Evolutionary conservation across 2,329 filamentous ascomycete genomes (phyloP), one percentile per base, ranked within the genome.

Genomic region (Zarea fungicola): DNA sequence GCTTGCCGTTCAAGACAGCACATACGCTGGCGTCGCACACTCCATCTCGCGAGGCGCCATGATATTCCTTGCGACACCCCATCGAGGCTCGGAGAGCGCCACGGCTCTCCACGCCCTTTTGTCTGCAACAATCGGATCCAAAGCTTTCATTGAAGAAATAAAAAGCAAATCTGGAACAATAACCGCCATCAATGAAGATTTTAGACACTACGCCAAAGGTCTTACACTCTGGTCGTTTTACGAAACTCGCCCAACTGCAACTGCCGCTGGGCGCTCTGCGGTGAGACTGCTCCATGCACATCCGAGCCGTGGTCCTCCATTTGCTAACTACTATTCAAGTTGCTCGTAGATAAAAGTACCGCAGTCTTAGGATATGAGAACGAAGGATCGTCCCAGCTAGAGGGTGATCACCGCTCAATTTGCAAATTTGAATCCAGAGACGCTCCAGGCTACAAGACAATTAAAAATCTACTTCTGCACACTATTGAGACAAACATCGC

Each of bases 181-280:
- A n/a, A 26, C 42, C 7, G 19, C 29, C 13, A 44, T 44, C 42
- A 44, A 44, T 10, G 42, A 44, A 26, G 28, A 44, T 10, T 44
- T 44, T n/a, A n/a, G 42, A 18, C 31, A 44, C 9, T 23, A 18
- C 13, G 29, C 42, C 9, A 36, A 35, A 14, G 16, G 26, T 11
- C 42, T 44, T 6, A 36, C 29, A 5, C 29, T 44, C 22, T 44
- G 42, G 42, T 44, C 42, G 9, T 25, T 44, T n/a, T 44, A 44
- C 16, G 42, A 44, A 16, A 44, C 4, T 10, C 31, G 22, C 6
- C 29, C 41, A 19, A 43, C 41, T 9, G 5, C 18, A 16, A 36
- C 34, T n/a, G 28, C 9, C 8, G 10, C 41, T 4, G 42, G 42
- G 4, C 29, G 42, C 13, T n/a, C 22, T 16, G 29, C 21, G 6